These are phyloP conservation scores for Multifurca ochricompacta DNA, from an alignment of 768 basidiomycete genomes.

Conservation along the genomic window DNA sequence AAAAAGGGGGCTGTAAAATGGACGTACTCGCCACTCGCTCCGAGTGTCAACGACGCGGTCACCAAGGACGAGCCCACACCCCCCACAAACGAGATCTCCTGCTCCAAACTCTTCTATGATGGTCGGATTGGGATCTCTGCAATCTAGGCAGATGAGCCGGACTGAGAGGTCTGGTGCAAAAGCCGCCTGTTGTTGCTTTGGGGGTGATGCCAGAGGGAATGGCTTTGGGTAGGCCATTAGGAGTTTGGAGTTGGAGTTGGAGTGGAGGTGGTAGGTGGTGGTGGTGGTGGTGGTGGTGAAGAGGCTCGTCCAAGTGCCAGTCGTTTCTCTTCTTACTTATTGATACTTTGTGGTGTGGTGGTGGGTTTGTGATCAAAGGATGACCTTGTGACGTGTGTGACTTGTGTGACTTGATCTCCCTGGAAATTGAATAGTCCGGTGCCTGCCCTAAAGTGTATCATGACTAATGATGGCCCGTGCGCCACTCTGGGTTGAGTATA, in stretches of 20 bases:
- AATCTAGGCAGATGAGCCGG: slow-evolving; percentile 91
- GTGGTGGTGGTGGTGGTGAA: too few species aligned
- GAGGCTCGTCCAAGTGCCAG: too few species aligned
- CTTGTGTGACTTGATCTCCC: too few species aligned
- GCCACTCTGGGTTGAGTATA: background rate
- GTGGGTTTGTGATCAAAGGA: too few species aligned
- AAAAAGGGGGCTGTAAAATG: too few species aligned
- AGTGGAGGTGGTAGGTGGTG: too few species aligned
- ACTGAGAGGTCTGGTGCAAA: slow-evolving; percentile 81
- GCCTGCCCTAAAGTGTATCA: background rate
- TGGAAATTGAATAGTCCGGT: too few species aligned
- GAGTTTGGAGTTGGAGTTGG: too few species aligned
- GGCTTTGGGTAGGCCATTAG: slow-evolving; percentile 38
- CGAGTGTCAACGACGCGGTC: slow-evolving; percentile 96
- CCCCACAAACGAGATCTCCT: slow-evolving; percentile 93
- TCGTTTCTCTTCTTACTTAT: too few species aligned
- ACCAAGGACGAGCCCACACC: slow-evolving; percentile 89
- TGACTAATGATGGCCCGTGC: background rate
- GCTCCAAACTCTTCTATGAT: slow-evolving; percentile 97
- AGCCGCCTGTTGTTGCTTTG: slow-evolving; percentile 48
- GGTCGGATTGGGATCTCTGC: slow-evolving; percentile 85
- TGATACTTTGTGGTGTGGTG: too few species aligned
- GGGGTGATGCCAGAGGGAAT: slow-evolving; percentile 63
- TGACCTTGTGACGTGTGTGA: too few species aligned
- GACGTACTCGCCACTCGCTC: slow-evolving; percentile 96